Base-by-base conservation (phyloP, 1,284 basidiomycete species). In the Leccinum insigne region DNA sequence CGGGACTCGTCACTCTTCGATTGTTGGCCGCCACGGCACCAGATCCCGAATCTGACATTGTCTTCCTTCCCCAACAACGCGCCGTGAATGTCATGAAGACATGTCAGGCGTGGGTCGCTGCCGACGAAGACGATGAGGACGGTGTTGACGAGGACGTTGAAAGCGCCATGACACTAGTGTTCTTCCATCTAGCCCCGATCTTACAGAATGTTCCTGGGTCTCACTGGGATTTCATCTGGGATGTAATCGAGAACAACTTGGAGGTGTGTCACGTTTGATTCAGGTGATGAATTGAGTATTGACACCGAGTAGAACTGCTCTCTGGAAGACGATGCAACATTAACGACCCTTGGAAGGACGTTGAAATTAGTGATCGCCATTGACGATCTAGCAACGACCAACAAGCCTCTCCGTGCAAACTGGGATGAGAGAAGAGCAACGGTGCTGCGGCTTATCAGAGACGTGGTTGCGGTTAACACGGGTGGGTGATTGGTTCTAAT, bases 211-310 rank as follows among this genome's bases (percentile, higher is more conserved):
- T 98, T 0, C 82, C 87, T 5, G 98, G 98, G 1, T 83, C 85
- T 0, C 98, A 99, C 76, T 97, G 97, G 94, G 93, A 95, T 62
- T 86, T 96, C 58, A 89, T 98, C 16, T 96, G 95, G 74, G 96
- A 99, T 75, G 78, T 98, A 6, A 77, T 98, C 21, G 95, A 98
- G 76, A 92, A 86, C 63, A 95, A 94, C 69, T 81, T 99, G 1
- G 95, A 97, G 83, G 93, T 94, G 68, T 67, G 81, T 76, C 61
- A 10, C 40, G n/a, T 49, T 16, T 61, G 23, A 29, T 62, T 54
- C 68, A 1, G n/a, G 9, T 21, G n/a, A 29, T 56, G 60, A 54
- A 38, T 1, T 11, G 7, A 38, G 38, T 29, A 16, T 7, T 69
- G 35, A 70, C 14, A 11, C 35, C 3, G 9, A 23, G 13, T 68